Percentiles rank a stretch among this genome's conserved stretches.
Conservation (phyloP, 2,329 filamentous ascomycete species). For the Pochonia chlamydosporia region DNA sequence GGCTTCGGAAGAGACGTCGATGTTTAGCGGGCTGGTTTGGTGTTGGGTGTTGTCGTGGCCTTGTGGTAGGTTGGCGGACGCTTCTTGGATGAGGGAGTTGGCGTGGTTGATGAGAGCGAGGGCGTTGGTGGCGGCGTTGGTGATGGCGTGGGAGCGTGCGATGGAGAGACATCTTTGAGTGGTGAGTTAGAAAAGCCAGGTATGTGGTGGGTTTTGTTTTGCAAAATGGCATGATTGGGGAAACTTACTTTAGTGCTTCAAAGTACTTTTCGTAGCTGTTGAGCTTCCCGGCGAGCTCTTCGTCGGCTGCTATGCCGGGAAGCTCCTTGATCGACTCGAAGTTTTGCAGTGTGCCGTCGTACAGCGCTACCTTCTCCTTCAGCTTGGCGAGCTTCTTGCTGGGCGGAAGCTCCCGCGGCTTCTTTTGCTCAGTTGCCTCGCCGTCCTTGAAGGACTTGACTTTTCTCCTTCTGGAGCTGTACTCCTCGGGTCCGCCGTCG, state of each 20-base stretch:
- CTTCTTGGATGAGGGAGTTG: conserved; percentile 53
- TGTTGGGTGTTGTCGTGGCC: conserved; percentile 17
- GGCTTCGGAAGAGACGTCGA: conserved; percentile 59
- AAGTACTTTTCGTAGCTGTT: conserved; percentile 78
- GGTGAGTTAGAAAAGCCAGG: neutral
- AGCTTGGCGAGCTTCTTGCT: conserved; percentile 73
- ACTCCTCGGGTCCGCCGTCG: conserved; percentile 63
- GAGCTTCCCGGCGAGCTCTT: conserved; percentile 69
- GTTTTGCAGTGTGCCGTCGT: conserved; percentile 86
- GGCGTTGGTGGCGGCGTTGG: conserved; percentile 68
- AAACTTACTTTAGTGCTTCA: conserved; percentile 73
- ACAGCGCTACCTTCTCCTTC: conserved; percentile 81
- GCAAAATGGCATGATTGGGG: too few relatives aligned
- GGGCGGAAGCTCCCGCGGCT: conserved; percentile 56
- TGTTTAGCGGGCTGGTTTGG: conserved; percentile 46
- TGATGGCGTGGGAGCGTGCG: conserved; percentile 74
- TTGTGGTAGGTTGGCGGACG: conserved; percentile 41
- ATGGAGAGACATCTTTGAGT: conserved; percentile 68
- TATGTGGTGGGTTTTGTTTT: neutral
- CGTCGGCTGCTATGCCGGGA: conserved; percentile 82
- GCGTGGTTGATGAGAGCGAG: conserved; percentile 79
- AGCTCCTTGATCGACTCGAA: conserved; percentile 85
- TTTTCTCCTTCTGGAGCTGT: conserved; percentile 46
- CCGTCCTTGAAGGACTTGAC: conserved; percentile 20
- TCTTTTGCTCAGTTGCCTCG: conserved; percentile 29